Base-by-base conservation (phyloP, 306 rosid genomes). In the Citrullus amarus region DNA sequence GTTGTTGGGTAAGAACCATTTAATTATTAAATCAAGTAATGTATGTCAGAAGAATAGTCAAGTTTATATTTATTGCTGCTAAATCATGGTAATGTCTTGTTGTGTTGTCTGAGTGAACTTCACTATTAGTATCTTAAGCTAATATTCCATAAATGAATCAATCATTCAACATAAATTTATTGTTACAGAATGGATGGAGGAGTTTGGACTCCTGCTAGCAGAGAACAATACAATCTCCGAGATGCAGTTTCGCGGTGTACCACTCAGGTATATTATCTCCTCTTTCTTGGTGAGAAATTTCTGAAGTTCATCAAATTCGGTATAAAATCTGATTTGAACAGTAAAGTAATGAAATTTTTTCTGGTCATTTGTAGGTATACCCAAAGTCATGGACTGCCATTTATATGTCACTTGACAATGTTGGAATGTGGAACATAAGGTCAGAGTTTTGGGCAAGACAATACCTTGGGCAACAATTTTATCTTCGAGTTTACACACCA, bases 331-430 rank as follows among this genome's bases (percentile, higher is more conserved):
- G 57, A 20, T 44, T 13, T 5, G 4, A 22, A 22, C 16, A 0
- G 6, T 70, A 44, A 70, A 14, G 36, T 70, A 46, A 13, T 25
- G 28, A 22, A 41, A 22, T 20, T 41, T n/a, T 69, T 69, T 12
- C 55, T 77, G 68, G 46, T 39, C 53, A 74, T 79, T 69, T 2
- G 59, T 86, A 93, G 96, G 98, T 92, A 34, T 94, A 95, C 81
- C 98, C 98, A 0, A 88, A 80, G 85, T 95, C 97, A 80, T 95
- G 97, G 98, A 95, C 98, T 1, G 97, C 98, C 51, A 86, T 95
- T 79, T 95, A 89, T 76, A 68, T 95, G 46, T 90, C 98, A 63
- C 82, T 94, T 43, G 97, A 94, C 74, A 94, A 94, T 30, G 96
- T 92, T 61, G 97, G 98, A 1, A 90, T 90, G 96, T 94, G 98